These are phyloP conservation scores for Pichia cephalocereana DNA, from an alignment of 805 yeast species.

Conservation along the genomic window DNA sequence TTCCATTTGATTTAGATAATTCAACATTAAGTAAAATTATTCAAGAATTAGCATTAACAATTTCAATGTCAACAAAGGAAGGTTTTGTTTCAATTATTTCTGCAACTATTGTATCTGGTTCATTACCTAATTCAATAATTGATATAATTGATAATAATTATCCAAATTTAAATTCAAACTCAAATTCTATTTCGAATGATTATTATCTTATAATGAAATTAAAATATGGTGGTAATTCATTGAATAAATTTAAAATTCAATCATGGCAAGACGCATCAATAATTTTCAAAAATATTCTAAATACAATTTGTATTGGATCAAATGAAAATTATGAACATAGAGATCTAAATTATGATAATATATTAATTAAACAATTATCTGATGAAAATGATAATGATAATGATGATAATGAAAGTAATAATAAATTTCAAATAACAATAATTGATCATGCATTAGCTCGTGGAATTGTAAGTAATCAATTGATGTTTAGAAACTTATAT, in stretches of 20 bases:
- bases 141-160: constrained; percentile 3
- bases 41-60: constrained; percentile 39
- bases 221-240: constrained; percentile 34
- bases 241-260: constrained; percentile 33
- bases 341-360: constrained; percentile 59
- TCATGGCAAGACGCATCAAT: constrained; percentile 30
- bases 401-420: neutral
- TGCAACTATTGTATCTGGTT: constrained; percentile 39
- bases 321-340: constrained; percentile 55
- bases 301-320: constrained; percentile 45
- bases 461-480: constrained; percentile 26
- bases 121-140: constrained; percentile 7
- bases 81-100: constrained; percentile 39
- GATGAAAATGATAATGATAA: neutral
- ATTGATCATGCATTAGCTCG: constrained; percentile 54
- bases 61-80: constrained; percentile 28
- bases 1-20: constrained; percentile 42
- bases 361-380: constrained; percentile 32
- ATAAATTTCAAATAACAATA: constrained; percentile 31
- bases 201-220: constrained; percentile 28
- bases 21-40: constrained; percentile 30
- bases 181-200: constrained; percentile 19
- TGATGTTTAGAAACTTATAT: constrained; percentile 48
- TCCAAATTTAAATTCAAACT: neutral
- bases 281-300: constrained; percentile 47